phyloP scores from a whole-genome alignment of 306 rosid genomes.

The Cucurbita moschata region DNA sequence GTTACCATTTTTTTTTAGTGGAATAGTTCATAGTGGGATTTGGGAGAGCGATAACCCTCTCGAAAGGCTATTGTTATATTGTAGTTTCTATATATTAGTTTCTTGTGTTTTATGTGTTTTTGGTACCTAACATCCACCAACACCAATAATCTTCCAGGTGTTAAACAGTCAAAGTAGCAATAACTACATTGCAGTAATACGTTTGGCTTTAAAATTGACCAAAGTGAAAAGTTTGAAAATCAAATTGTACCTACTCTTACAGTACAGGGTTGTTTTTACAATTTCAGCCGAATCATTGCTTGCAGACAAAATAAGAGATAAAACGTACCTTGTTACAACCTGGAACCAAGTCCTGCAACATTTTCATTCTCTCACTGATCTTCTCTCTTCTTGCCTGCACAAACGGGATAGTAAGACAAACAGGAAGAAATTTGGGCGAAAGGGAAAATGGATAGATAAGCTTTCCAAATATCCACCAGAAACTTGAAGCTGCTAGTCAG shows the following conservation, averaged over 20 bases:
- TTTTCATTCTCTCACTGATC: conserved; percentile 86
- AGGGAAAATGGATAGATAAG: not conserved
- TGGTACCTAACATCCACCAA: not conserved
- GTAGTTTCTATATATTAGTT: too few species aligned
- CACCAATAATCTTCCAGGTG: not conserved
- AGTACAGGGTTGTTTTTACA: not conserved
- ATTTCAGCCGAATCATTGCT: not conserved
- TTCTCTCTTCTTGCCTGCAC: conserved; percentile 88
- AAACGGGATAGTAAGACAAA: conserved; percentile 3
- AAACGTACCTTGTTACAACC: conserved; percentile 75
- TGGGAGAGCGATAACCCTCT: too few species aligned
- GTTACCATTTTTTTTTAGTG: too few species aligned
- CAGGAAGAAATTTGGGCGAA: not conserved
- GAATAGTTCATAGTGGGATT: too few species aligned
- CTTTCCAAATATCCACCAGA: not conserved
- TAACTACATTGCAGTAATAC: not conserved
- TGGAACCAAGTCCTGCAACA: conserved; percentile 86
- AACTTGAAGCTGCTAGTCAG: not conserved
- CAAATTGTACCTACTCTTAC: not conserved
- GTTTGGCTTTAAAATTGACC: not conserved
- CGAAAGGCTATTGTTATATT: too few species aligned
- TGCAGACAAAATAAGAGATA: not conserved
- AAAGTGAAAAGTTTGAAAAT: not conserved
- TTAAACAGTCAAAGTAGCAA: not conserved
- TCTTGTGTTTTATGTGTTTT: too few species aligned